Conservation (phyloP, 805 yeast species). For the Ogataea angusta region DNA sequence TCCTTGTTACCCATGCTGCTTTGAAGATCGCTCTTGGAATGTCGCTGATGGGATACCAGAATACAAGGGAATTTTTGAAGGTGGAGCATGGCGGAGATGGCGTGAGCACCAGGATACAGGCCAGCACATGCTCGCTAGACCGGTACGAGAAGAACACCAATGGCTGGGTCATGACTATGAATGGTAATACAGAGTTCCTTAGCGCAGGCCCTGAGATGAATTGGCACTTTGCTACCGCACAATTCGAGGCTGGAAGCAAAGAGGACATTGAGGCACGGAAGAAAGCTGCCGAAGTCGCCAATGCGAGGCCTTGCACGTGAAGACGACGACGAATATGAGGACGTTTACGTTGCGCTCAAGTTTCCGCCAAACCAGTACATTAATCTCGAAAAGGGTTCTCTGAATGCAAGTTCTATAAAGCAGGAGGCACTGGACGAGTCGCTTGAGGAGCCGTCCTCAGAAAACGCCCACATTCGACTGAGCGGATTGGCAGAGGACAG, state of each 20-base stretch:
- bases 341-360: slow-evolving; percentile 54
- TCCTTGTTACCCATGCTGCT: slow-evolving; percentile 92
- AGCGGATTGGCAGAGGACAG: slow-evolving; percentile 52
- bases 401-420: slow-evolving; percentile 22
- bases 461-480: slow-evolving; percentile 36
- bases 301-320: slow-evolving; percentile 27
- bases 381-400: slow-evolving; percentile 13
- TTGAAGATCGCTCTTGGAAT: slow-evolving; percentile 85
- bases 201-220: slow-evolving; percentile 86
- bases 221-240: slow-evolving; percentile 71
- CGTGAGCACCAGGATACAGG: slow-evolving; percentile 43
- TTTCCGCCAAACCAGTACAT: slow-evolving; percentile 38
- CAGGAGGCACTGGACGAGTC: slow-evolving; percentile 9
- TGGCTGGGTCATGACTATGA: slow-evolving; percentile 60
- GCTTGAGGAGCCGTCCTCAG: slow-evolving; percentile 6
- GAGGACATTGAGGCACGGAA: slow-evolving; percentile 69
- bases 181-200: slow-evolving; percentile 73
- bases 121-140: slow-evolving; percentile 86
- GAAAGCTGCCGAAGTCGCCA: slow-evolving; percentile 22
- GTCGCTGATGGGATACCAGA: slow-evolving; percentile 54
- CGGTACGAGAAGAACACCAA: slow-evolving; percentile 41
- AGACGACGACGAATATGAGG: slow-evolving; percentile 36
- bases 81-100: slow-evolving; percentile 40
- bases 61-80: slow-evolving; percentile 51
- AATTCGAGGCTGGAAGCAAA: slow-evolving; percentile 83